A percentile compares a stretch with the other conserved stretches of the same genome.
Evolutionary conservation across 768 basidiomycete species (phyloP).

Genomic region (Mycena filopes): DNA sequence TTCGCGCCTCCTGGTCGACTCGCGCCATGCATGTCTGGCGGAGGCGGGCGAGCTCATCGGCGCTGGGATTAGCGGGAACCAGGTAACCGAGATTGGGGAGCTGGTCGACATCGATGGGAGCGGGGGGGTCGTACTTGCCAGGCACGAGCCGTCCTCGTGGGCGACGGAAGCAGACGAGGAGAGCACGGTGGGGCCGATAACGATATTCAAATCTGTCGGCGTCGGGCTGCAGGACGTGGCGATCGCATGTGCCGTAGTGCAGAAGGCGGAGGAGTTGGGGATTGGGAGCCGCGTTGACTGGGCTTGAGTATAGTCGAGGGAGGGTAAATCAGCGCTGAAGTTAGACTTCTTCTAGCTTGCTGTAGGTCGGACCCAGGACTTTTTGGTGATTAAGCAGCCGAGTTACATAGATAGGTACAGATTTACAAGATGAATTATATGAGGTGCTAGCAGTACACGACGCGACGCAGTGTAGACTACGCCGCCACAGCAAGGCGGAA

Average conservation of each 20-base stretch:
- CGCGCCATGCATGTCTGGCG: slow-evolving; percentile 68
- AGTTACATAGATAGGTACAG: slow-evolving; percentile 21
- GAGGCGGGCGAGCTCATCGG: slow-evolving; percentile 89
- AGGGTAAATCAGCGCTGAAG: too few species aligned
- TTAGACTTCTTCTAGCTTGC: too few species aligned
- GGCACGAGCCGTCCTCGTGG: neutral
- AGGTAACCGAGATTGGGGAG: slow-evolving; percentile 78
- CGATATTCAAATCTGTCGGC: slow-evolving; percentile 91
- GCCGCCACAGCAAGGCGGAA: slow-evolving; percentile 22
- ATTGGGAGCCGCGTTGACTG: slow-evolving; percentile 59
- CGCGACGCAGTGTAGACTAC: neutral
- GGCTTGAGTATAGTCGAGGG: too few species aligned
- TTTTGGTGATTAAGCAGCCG: too few species aligned
- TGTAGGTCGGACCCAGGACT: too few species aligned
- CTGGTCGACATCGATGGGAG: slow-evolving; percentile 48
- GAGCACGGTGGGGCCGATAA: slow-evolving; percentile 59
- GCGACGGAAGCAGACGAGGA: neutral
- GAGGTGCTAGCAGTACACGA: slow-evolving; percentile 9
- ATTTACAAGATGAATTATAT: slow-evolving; percentile 26
- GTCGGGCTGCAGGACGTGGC: slow-evolving; percentile 90
- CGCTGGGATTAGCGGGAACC: slow-evolving; percentile 49
- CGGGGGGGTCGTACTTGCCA: slow-evolving; percentile 23
- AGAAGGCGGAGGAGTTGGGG: slow-evolving; percentile 63
- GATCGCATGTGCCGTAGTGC: slow-evolving; percentile 76
- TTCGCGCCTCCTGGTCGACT: slow-evolving; percentile 84